Conservation (phyloP, 192 early-diverging fungal species). For the Rhizoclosmatium globosum region DNA sequence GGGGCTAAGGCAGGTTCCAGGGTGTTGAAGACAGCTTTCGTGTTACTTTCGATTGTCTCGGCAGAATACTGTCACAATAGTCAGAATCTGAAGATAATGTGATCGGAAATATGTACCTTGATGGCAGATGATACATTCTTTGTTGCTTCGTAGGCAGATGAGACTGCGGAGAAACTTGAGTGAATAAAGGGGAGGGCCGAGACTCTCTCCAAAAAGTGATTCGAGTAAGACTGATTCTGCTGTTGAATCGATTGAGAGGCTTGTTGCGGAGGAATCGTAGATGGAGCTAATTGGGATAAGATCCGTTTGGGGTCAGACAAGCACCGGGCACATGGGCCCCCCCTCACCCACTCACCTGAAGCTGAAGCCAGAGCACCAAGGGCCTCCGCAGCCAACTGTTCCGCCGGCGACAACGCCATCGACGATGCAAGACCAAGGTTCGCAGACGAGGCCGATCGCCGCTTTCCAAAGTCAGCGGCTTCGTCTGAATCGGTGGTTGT, state of each 20-base stretch:
- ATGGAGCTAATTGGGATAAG: neutral
- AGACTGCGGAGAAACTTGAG: conserved; percentile 62
- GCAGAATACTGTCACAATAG: conserved; percentile 61
- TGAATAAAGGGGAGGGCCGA: conserved; percentile 82
- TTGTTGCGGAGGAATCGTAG: neutral
- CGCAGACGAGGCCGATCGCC: no score
- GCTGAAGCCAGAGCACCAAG: no score
- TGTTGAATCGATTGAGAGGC: neutral
- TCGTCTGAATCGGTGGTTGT: no score
- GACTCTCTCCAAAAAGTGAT: conserved; percentile 78
- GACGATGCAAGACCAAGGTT: no score
- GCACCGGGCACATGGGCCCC: neutral
- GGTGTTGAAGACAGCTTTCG: conserved; percentile 74
- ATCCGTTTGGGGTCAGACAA: neutral
- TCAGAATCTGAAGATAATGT: neutral
- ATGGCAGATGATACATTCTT: conserved; percentile 68
- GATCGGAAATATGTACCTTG: conserved; percentile 34
- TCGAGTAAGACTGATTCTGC: conserved; percentile 19
- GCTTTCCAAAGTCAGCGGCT: no score
- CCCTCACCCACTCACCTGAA: no score
- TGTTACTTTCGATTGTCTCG: conserved; percentile 79
- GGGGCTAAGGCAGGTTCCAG: conserved; percentile 72
- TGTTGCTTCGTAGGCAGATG: conserved; percentile 75
- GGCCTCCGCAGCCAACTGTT: no score
- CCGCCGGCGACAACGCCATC: no score